Evolutionary conservation across 257 asterid genomes (phyloP), one percentile per base, ranked within the genome.

Genomic region (Solanum bukasovii): DNA sequence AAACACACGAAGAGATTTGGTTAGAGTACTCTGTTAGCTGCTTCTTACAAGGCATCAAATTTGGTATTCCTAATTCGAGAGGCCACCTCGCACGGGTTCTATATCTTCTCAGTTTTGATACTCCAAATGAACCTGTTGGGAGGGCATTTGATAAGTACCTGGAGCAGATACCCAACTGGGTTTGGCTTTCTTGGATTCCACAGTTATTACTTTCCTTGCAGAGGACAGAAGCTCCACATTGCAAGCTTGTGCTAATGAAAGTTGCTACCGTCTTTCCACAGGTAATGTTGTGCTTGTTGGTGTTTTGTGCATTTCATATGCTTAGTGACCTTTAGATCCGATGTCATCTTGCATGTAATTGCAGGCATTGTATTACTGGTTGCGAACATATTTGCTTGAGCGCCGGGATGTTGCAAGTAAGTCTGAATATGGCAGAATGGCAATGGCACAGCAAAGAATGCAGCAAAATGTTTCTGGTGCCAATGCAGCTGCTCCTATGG

Each of bases 151-250:
- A 96, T 91, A 97, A 97, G 93, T 95, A 94, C 91, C 85, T 95
- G 91, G 99, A 96, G 46, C 98, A 96, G 89, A 90, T 96, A 88
- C 99, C 99, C 61, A 92, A 96, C 75, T 97, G 99, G 99, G 98
- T 96, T 90, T 97, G 99, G 37, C 97, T 97, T 90, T 93, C 99
- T 87, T 97, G 99, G 99, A 96, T 97, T 90, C 99, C 99, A 25
- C 99, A 97, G 93, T 92, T 97, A 65, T 91, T 97, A 88, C 93
- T 96, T 86, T 97, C 99, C 72, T 93, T 97, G 86, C 99, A 97
- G 90, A 95, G 98, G 94, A 89, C 96, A 65, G 99, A 97, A 94
- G 98, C 98, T 90, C 92, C 94, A 87, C 99, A 97, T 89, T 96
- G 99, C 95, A 97, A 97, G 89, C 98, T 94, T 92, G 98, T 97